These are phyloP conservation scores for Limonium bicolor DNA, from an alignment of 148 eudicot genomes.

Conservation along the genomic window DNA sequence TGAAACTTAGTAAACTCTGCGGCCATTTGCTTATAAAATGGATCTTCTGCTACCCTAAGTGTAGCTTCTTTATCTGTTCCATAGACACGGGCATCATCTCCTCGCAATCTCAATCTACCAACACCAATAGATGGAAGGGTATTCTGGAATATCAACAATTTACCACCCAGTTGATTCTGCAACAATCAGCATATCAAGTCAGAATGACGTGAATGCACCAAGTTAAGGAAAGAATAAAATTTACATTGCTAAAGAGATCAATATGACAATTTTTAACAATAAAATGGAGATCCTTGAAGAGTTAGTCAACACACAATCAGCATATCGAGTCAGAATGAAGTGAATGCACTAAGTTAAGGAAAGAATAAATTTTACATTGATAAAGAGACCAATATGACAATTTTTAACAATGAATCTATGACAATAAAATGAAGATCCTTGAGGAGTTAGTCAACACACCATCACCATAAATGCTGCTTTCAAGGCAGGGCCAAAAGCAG, in stretches of 20 bases:
- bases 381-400: neutral
- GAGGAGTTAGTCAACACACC: slow-evolving; percentile 30
- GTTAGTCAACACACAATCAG: slow-evolving; percentile 52
- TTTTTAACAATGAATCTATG: neutral
- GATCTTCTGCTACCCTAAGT: slow-evolving; percentile 79
- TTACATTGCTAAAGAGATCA: neutral
- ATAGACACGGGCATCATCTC: slow-evolving; percentile 66
- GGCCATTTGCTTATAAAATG: slow-evolving; percentile 99
- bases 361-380: neutral
- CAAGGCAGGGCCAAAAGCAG: slow-evolving; percentile 99
- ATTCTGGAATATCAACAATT: slow-evolving; percentile 87
- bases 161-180: slow-evolving; percentile 96
- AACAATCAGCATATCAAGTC: slow-evolving; percentile 3
- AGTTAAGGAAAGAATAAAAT: neutral
- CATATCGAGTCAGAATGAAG: slow-evolving; percentile 20
- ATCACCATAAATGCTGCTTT: slow-evolving; percentile 88
- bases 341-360: neutral
- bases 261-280: neutral
- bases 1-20: slow-evolving; percentile 91
- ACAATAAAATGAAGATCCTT: neutral
- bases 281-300: neutral
- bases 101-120: slow-evolving; percentile 87
- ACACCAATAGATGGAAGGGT: slow-evolving; percentile 86
- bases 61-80: slow-evolving; percentile 94
- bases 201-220: slow-evolving; percentile 1